phyloP scores from a whole-genome alignment of 2,329 filamentous ascomycete genomes.

The Ascochyta koolunga region DNA sequence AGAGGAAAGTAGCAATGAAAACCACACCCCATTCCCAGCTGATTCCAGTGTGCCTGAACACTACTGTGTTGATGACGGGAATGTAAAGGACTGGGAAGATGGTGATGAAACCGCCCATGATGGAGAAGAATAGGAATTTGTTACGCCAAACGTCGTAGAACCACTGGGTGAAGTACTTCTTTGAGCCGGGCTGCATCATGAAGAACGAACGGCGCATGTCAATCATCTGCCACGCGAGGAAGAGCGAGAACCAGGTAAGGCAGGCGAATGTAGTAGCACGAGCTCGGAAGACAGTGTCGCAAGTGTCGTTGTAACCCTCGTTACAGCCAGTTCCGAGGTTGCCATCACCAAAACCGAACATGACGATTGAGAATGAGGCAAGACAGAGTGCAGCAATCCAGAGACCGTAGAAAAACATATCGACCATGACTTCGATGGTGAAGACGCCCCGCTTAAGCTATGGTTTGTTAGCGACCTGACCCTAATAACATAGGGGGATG shows the following conservation, averaged over 20 bases:
- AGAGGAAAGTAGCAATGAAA: constrained; percentile 66
- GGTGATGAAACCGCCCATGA: constrained; percentile 43
- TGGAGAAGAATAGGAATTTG: constrained; percentile 63
- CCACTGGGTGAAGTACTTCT: constrained; percentile 65
- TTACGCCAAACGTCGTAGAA: constrained; percentile 72
- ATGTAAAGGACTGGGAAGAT: constrained; percentile 61
- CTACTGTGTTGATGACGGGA: constrained; percentile 67
- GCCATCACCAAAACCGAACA: constrained; percentile 43
- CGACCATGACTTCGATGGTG: constrained; percentile 41
- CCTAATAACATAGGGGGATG: not conserved
- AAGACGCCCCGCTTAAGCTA: constrained; percentile 46
- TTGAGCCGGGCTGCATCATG: constrained; percentile 69
- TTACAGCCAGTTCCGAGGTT: constrained; percentile 43
- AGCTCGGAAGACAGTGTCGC: constrained; percentile 53
- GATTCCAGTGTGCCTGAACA: constrained; percentile 71
- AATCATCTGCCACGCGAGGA: constrained; percentile 76
- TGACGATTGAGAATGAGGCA: constrained; percentile 41
- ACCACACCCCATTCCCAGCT: constrained; percentile 74
- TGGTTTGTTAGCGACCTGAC: constrained; percentile 15
- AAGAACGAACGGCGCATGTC: constrained; percentile 76
- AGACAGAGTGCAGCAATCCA: constrained; percentile 44
- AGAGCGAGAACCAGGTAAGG: constrained; percentile 76
- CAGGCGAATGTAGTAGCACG: constrained; percentile 76
- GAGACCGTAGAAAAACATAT: constrained; percentile 46
- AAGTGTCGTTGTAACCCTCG: constrained; percentile 32